phyloP scores from a whole-genome alignment of 73 alveolate species.

The Symbiodinium pilosum region DNA sequence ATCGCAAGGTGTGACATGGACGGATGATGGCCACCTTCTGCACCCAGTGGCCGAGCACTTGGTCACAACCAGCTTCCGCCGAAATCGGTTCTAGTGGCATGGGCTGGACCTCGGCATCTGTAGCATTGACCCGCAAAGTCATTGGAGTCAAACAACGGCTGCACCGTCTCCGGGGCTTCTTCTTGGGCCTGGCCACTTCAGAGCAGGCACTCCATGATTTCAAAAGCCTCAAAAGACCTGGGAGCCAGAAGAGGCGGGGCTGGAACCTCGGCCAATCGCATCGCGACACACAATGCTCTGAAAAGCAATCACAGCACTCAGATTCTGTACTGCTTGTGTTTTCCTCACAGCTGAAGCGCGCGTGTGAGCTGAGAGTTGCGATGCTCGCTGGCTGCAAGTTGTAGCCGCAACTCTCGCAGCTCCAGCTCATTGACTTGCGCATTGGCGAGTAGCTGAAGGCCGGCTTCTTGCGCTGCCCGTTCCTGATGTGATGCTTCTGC shows the following conservation, averaged over 20 bases:
- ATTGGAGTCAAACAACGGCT: too few relatives aligned
- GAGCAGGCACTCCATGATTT: too few relatives aligned
- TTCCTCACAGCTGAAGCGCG: background rate
- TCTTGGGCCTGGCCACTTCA: background rate
- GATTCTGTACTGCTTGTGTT: background rate
- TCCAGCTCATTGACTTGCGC: constrained; percentile 55
- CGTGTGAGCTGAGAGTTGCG: background rate
- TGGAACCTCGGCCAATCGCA: background rate
- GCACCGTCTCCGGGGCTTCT: constrained; percentile 4
- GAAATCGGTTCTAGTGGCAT: background rate
- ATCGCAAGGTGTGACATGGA: background rate
- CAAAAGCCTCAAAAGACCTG: background rate
- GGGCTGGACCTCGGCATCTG: background rate
- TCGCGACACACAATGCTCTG: background rate
- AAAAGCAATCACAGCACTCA: background rate
- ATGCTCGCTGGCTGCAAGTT: constrained; percentile 37
- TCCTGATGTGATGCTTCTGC: constrained; percentile 15
- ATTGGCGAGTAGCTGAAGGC: constrained; percentile 15
- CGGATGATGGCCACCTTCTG: constrained; percentile 31
- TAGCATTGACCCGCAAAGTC: too few relatives aligned
- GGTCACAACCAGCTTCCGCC: background rate
- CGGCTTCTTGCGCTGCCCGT: constrained; percentile 46
- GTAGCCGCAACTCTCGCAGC: constrained; percentile 66
- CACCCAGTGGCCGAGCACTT: constrained; percentile 47
- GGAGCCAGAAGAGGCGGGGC: background rate